These are phyloP conservation scores for Cladosporium colombiae DNA, from an alignment of 2,329 filamentous ascomycete genomes.

Conservation along the genomic window DNA sequence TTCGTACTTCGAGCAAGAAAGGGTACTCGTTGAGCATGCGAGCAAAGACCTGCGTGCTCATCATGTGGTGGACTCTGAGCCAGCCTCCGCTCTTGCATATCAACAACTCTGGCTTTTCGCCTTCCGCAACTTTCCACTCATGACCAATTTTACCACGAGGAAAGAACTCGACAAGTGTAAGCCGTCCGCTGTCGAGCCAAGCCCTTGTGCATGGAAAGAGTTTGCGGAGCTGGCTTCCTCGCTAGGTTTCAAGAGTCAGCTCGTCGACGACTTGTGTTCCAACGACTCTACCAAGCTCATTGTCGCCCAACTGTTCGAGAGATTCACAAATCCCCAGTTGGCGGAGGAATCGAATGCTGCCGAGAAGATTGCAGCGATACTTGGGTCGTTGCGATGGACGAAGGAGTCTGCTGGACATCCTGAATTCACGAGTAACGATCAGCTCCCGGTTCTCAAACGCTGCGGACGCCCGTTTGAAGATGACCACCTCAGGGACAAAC, in stretches of 20 bases:
- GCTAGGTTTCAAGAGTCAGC: conserved; percentile 14
- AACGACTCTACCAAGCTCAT: not conserved
- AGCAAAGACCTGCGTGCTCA: conserved; percentile 15
- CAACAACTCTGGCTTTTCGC: conserved; percentile 24
- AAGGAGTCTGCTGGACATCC: not conserved
- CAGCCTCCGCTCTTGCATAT: conserved; percentile 12
- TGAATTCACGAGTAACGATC: not conserved
- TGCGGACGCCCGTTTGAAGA: conserved; percentile 17
- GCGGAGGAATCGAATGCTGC: not conserved
- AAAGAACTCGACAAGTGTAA: conserved; percentile 20
- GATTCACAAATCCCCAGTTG: not conserved
- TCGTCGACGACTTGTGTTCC: not conserved
- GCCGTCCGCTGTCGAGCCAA: conserved; percentile 19
- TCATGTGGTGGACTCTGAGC: not conserved
- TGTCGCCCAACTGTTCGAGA: conserved; percentile 6
- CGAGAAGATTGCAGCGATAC: not conserved
- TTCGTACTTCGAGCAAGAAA: conserved; percentile 12
- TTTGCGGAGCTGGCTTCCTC: conserved; percentile 14
- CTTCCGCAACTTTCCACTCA: conserved; percentile 21
- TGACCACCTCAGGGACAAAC: conserved; percentile 5
- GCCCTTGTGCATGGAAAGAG: conserved; percentile 16
- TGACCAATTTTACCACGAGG: conserved; percentile 18
- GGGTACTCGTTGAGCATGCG: conserved; percentile 19
- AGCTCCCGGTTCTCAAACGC: not conserved
- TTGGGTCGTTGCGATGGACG: not conserved